Percentiles rank a stretch among this genome's conserved stretches.
These are phyloP conservation scores for Nadsonia fulvescens DNA, from an alignment of 805 yeast species.

Conservation along the genomic window DNA sequence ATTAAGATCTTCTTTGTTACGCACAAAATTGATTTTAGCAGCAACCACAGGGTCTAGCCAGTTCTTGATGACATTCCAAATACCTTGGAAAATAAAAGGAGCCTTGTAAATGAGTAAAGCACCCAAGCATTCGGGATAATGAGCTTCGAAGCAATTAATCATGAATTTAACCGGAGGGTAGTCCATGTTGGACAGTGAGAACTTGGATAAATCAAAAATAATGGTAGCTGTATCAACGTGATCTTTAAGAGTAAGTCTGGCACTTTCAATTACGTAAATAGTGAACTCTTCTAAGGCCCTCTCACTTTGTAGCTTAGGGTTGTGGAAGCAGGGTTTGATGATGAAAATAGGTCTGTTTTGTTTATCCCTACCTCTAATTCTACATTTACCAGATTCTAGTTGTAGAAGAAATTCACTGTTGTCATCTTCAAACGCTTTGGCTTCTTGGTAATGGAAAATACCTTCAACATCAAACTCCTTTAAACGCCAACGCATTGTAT, in stretches of 20 bases:
- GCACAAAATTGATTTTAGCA: constrained; percentile 71
- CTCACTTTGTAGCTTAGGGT: constrained; percentile 45
- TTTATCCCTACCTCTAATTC: constrained; percentile 56
- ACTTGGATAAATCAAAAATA: constrained; percentile 72
- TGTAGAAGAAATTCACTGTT: constrained; percentile 31
- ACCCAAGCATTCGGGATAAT: constrained; percentile 88
- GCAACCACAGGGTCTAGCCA: constrained; percentile 98
- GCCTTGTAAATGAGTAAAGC: constrained; percentile 76
- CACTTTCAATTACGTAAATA: constrained; percentile 57
- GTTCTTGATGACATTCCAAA: constrained; percentile 80
- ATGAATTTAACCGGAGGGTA: constrained; percentile 79
- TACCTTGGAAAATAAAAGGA: constrained; percentile 91
- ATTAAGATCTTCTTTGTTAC: constrained; percentile 44
- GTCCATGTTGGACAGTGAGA: constrained; percentile 85
- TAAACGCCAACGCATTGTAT: constrained; percentile 60
- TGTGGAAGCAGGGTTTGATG: constrained; percentile 65
- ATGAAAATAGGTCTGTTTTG: constrained; percentile 62
- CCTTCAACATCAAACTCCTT: constrained; percentile 42
- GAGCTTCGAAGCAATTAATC: constrained; percentile 81
- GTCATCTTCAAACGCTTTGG: constrained; percentile 28
- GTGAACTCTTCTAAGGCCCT: constrained; percentile 64
- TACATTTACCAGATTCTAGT: constrained; percentile 50
- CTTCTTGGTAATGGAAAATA: constrained; percentile 56
- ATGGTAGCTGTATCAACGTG: constrained; percentile 69
- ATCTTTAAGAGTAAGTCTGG: constrained; percentile 56